Conservation (phyloP, 73 alveolate species). For the Paraurostyla sp. region DNA sequence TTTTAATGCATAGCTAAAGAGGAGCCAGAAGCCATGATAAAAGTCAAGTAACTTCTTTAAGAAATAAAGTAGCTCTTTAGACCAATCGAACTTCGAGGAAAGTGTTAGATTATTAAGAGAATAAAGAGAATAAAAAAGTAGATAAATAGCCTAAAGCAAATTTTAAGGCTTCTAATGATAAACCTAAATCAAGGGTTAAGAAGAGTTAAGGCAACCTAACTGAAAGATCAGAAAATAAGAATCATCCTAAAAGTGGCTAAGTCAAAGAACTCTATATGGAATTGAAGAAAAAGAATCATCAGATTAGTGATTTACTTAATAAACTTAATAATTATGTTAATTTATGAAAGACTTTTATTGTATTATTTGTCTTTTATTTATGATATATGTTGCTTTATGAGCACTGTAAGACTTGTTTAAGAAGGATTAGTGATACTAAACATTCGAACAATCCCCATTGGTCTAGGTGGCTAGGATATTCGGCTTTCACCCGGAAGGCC, state of each 20-base stretch:
- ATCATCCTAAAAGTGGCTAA: not conserved
- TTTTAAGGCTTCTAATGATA: not conserved
- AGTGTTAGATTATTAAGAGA: no score
- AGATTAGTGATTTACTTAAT: no score
- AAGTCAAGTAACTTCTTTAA: no score
- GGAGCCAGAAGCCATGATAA: no score
- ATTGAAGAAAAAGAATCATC: not conserved
- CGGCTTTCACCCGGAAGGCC: slow-evolving; percentile 77
- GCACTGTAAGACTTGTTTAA: not conserved
- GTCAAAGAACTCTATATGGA: not conserved
- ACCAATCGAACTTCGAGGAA: no score
- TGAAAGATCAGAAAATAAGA: no score
- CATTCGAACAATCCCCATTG: slow-evolving; percentile 60
- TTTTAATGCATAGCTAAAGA: no score
- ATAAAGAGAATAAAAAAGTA: no score
- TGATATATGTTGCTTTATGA: not conserved
- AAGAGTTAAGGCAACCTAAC: not conserved
- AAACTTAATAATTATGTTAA: not conserved
- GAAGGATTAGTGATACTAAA: not conserved
- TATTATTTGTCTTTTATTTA: not conserved
- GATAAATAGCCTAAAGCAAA: not conserved
- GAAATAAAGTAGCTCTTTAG: no score
- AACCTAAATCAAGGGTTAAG: not conserved
- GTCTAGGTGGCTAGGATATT: slow-evolving; percentile 71
- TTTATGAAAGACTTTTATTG: no score